Evolutionary conservation across 352 stramenopile species (phyloP).

Genomic region (Pythium phragmitis): DNA sequence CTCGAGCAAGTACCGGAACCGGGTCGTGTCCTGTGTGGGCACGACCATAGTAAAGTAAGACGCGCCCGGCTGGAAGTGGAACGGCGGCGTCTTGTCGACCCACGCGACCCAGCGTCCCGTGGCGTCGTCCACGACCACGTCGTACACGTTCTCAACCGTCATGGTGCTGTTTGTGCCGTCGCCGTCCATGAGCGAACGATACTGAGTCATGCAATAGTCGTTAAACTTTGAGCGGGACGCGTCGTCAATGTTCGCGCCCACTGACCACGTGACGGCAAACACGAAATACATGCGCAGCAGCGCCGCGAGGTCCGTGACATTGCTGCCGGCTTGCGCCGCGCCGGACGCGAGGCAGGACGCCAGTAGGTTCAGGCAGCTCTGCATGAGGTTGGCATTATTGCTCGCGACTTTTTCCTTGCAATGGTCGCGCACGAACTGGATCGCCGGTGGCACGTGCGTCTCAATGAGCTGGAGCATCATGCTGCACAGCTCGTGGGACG

Average conservation of each 20-base stretch:
- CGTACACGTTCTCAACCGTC: conserved; percentile 79
- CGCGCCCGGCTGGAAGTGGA: conserved; percentile 76
- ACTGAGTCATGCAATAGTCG: conserved; percentile 81
- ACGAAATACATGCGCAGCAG: conserved; percentile 88
- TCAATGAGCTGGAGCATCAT: conserved; percentile 80
- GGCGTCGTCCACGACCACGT: conserved; percentile 78
- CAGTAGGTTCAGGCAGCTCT: conserved; percentile 86
- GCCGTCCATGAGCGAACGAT: conserved; percentile 55
- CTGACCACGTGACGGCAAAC: conserved; percentile 83
- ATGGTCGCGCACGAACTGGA: conserved; percentile 88
- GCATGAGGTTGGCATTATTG: conserved; percentile 89
- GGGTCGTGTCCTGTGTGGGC: conserved; percentile 93
- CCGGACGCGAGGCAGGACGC: conserved; percentile 63
- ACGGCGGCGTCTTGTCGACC: conserved; percentile 86
- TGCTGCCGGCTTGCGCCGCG: conserved; percentile 39
- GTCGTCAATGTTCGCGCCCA: conserved; percentile 89
- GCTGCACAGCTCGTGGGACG: conserved; percentile 50
- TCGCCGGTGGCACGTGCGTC: conserved; percentile 75
- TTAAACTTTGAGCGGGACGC: conserved; percentile 80
- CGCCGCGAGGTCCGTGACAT: conserved; percentile 47
- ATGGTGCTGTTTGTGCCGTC: conserved; percentile 35
- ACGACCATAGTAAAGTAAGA: conserved; percentile 96
- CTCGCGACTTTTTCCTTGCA: conserved; percentile 87
- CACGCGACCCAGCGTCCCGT: conserved; percentile 83
- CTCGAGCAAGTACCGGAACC: conserved; percentile 92